These are phyloP conservation scores for Verticillium longisporum DNA, from an alignment of 2,329 filamentous ascomycete genomes.

Conservation along the genomic window DNA sequence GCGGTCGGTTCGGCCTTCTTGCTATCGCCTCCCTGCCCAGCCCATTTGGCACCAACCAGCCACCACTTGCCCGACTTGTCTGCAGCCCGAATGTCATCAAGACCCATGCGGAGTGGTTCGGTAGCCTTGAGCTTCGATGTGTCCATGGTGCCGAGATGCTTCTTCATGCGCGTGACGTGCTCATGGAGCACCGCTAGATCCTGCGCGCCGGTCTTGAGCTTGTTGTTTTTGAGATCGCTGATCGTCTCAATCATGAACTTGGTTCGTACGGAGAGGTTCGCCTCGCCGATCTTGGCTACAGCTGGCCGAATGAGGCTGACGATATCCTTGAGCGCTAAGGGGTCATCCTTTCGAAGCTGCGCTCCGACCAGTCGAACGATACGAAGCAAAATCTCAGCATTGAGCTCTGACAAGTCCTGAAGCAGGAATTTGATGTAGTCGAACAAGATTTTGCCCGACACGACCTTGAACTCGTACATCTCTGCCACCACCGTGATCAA, in stretches of 20 bases:
- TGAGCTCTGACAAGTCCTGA: slow-evolving; percentile 68
- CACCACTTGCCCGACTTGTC: slow-evolving; percentile 96
- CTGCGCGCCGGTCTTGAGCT: slow-evolving; percentile 66
- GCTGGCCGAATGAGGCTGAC: slow-evolving; percentile 70
- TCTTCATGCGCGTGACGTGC: slow-evolving; percentile 83
- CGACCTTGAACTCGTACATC: slow-evolving; percentile 86
- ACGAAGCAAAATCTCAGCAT: slow-evolving; percentile 81
- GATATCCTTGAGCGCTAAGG: slow-evolving; percentile 82
- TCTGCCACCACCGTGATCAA: slow-evolving; percentile 76
- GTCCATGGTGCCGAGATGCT: slow-evolving; percentile 74
- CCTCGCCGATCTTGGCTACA: slow-evolving; percentile 59
- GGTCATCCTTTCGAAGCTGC: slow-evolving; percentile 82
- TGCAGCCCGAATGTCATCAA: slow-evolving; percentile 74
- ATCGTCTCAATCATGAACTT: slow-evolving; percentile 98
- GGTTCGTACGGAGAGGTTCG: slow-evolving; percentile 74
- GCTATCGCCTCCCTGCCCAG: slow-evolving; percentile 26
- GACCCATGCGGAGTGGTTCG: slow-evolving; percentile 74
- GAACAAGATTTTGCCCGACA: slow-evolving; percentile 77
- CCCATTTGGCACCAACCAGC: slow-evolving; percentile 94
- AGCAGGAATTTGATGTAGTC: slow-evolving; percentile 83
- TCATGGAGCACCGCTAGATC: slow-evolving; percentile 71
- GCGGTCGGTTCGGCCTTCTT: background rate
- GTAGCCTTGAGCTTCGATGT: slow-evolving; percentile 59
- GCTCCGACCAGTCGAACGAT: slow-evolving; percentile 77
- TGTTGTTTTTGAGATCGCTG: slow-evolving; percentile 90